Base-by-base conservation (phyloP, 1,284 basidiomycete species). In the Boletus albobrunnescens region DNA sequence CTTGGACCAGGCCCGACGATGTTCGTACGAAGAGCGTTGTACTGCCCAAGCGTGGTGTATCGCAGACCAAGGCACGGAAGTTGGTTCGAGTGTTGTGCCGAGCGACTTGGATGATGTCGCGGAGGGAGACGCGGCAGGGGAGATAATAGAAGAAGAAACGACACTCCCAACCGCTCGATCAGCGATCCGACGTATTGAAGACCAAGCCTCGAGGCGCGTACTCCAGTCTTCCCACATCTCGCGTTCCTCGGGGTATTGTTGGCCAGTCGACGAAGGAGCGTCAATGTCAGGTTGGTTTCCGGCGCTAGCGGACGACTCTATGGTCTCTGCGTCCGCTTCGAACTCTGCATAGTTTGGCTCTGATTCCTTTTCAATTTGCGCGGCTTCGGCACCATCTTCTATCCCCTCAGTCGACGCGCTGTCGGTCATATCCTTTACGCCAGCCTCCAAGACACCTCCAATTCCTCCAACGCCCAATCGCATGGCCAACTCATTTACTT, bases 401-500 rank as follows among this genome's bases (percentile, higher is more conserved):
- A 51, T 54, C 22, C 44, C 46, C 19, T 49, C 44, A 16, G 30
- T 38, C 20, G 50, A 43, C 12, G 36, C 3, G 20, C 23, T 50
- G 32, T 57, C 55, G 4, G 41, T 41, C 5, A 44, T 43, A 19
- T 4, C 38, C 24, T 36, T 42, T 2, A 20, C n/a, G 27, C 16
- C 41, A 67, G 59, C 73, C 37, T 72, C 76, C n/a, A 93, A 63
- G 2, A 69, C 59, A 3, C 87, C 89, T 10, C 90, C 91, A 11
- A 90, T 74, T 3, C 78, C 76, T 24, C 84, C 82, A 20, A 92
- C 72, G 8, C 81, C 91, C 78, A 90, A 87, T 20, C 84, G 77
- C 73, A 89, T 82, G 0, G 81, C 82, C 36, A 91, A 67, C 55
- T 87, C 81, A 60, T 91, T 93, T 51, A 90, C 79, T 53, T 89